Evolutionary conservation across 2,329 filamentous ascomycete species (phyloP).

Genomic region (Hypoxylon sp.): DNA sequence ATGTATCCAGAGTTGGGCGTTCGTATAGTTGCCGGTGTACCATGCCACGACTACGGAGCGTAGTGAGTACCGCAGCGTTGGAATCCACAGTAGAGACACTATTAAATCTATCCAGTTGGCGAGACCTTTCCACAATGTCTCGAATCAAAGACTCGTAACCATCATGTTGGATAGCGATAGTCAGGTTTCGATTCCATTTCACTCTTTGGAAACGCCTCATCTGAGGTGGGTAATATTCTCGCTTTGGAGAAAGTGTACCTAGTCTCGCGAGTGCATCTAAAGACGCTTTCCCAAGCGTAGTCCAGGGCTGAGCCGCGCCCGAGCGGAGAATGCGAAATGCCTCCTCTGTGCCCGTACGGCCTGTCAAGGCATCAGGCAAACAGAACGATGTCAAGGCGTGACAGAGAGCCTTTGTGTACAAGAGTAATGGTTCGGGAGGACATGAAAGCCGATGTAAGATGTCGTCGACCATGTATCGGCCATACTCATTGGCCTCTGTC

Average conservation of each 20-base stretch:
- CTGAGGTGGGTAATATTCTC: constrained; percentile 58
- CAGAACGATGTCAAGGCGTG: constrained; percentile 73
- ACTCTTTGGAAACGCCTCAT: constrained; percentile 56
- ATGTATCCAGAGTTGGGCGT: constrained; percentile 17
- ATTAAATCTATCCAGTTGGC: constrained; percentile 48
- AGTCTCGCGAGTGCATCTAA: constrained; percentile 45
- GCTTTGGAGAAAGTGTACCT: constrained; percentile 49
- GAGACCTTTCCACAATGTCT: constrained; percentile 53
- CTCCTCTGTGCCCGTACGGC: constrained; percentile 73
- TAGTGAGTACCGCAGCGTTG: neutral
- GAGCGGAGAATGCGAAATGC: constrained; percentile 66
- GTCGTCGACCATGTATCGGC: constrained; percentile 67
- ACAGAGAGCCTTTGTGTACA: constrained; percentile 69
- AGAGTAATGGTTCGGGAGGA: constrained; percentile 66
- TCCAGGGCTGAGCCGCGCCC: constrained; percentile 66
- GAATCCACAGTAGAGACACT: neutral
- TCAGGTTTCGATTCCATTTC: constrained; percentile 55
- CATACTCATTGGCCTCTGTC: constrained; percentile 58
- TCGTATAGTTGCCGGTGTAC: constrained; percentile 44
- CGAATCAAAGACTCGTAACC: constrained; percentile 51
- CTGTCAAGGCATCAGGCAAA: constrained; percentile 70
- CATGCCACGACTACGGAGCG: constrained; percentile 45
- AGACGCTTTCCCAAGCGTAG: constrained; percentile 43
- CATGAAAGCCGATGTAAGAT: constrained; percentile 70
- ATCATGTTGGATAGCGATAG: constrained; percentile 59